Base-by-base conservation (phyloP, 2,329 filamentous ascomycete genomes). In the Thelonectria discophora region DNA sequence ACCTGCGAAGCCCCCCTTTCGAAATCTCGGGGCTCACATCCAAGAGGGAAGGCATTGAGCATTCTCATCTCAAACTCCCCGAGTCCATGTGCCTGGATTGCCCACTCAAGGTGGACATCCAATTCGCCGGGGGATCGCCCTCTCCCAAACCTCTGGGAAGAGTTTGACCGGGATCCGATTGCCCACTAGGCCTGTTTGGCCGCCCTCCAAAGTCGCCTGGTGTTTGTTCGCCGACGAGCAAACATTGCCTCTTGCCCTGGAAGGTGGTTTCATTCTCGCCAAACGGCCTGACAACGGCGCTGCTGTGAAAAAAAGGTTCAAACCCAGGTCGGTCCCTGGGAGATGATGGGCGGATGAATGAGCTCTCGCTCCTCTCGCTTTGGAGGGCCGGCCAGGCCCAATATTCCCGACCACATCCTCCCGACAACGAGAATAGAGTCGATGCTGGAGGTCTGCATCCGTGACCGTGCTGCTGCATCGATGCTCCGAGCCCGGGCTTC, bases 61-160 rank as follows among this genome's bases (percentile, higher is more conserved):
- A 52, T 52, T 52, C 45, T 60, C 57, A 48, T 56, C 47, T 59
- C 51, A 57, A 52, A 60, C 52, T 58, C 30, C 55, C 45, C 62
- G 56, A 58, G 54, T 62, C 59, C 61, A 70, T 65, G 58, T 62
- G 62, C 63, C 61, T 58, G 58, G 65, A 65, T 55, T 53, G 53
- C 47, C 30, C 51, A 46, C 47, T 45, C 43, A n/a, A 53, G 49
- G 55, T 65, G 60, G 62, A 65, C 56, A 39, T 39, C 61, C 58
- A 69, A 70, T 67, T 58, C 67, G 54, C 58, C 58, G 58, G 60
- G 62, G 60, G 65, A 66, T 68, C 61, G 65, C 34, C 51, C 43
- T 48, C 48, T 60, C 55, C 67, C 64, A 66, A 53, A 65, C 53
- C 57, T 62, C 55, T 64, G 69, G 65, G 63, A 67, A 55, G 51